phyloP scores from a whole-genome alignment of 2,329 filamentous ascomycete species.

The Coniochaeta sp. region DNA sequence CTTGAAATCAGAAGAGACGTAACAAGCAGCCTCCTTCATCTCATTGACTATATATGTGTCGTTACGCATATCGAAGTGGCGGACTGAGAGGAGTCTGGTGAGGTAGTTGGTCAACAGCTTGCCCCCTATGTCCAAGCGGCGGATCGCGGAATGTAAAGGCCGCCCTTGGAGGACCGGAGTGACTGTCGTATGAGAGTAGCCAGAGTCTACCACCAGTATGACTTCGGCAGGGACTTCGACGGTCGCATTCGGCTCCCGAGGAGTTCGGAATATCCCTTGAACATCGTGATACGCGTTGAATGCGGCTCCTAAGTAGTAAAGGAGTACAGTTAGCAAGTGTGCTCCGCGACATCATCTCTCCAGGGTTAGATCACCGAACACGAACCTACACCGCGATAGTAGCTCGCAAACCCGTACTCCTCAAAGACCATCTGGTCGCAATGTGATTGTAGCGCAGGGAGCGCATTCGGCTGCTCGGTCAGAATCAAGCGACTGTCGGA shows the following conservation, averaged over 20 bases:
- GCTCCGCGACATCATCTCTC: background rate
- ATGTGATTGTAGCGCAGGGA: constrained; percentile 75
- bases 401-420: constrained; percentile 87
- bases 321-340: constrained; percentile 4
- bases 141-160: constrained; percentile 72
- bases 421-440: constrained; percentile 97
- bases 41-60: constrained; percentile 92
- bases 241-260: constrained; percentile 34
- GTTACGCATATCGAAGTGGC: constrained; percentile 93
- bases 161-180: constrained; percentile 77
- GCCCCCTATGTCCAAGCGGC: constrained; percentile 83
- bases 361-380: background rate
- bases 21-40: constrained; percentile 88
- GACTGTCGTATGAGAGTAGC: constrained; percentile 88
- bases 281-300: constrained; percentile 80
- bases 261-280: constrained; percentile 58
- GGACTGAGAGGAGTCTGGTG: constrained; percentile 78
- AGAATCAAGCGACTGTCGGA: constrained; percentile 76
- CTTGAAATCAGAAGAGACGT: constrained; percentile 70
- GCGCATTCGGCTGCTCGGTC: constrained; percentile 76
- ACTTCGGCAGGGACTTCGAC: constrained; percentile 61
- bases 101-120: constrained; percentile 92
- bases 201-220: constrained; percentile 81
- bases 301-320: constrained; percentile 46
- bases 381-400: constrained; percentile 66